phyloP scores from a whole-genome alignment of 331 rosid species.

The Pyrus hybrid region DNA sequence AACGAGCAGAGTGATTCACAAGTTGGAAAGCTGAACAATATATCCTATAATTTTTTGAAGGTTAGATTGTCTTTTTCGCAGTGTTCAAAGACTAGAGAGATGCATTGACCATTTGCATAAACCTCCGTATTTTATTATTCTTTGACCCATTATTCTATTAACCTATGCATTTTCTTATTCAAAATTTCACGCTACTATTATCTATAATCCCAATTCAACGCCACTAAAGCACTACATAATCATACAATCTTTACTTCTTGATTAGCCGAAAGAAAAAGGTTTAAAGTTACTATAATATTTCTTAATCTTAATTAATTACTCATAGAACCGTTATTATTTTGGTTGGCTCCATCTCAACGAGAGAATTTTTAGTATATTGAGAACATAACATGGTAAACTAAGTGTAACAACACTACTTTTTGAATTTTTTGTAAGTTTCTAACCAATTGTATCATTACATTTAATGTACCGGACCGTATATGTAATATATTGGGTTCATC shows the following conservation, averaged over 20 bases:
- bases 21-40: neutral
- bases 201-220: neutral
- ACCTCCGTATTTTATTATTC: neutral
- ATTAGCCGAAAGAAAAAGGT: constrained; percentile 2
- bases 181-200: neutral
- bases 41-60: neutral
- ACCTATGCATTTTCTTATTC: constrained; percentile 7
- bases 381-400: no score
- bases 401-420: no score
- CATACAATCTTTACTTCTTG: constrained; percentile 1
- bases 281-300: neutral
- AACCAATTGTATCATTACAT: no score
- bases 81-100: neutral
- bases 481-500: no score
- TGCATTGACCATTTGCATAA: constrained; percentile 9
- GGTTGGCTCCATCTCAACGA: no score
- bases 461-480: no score
- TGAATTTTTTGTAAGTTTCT: no score
- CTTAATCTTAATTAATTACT: neutral
- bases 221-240: constrained; percentile 1
- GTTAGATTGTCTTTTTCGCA: constrained; percentile 9
- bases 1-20: neutral
- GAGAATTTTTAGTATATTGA: no score
- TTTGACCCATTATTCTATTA: neutral
- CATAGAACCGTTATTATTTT: neutral